Evolutionary conservation across 352 stramenopile species (phyloP), one percentile per base, ranked within the genome.

Genomic region (Phytophthora sojae): DNA sequence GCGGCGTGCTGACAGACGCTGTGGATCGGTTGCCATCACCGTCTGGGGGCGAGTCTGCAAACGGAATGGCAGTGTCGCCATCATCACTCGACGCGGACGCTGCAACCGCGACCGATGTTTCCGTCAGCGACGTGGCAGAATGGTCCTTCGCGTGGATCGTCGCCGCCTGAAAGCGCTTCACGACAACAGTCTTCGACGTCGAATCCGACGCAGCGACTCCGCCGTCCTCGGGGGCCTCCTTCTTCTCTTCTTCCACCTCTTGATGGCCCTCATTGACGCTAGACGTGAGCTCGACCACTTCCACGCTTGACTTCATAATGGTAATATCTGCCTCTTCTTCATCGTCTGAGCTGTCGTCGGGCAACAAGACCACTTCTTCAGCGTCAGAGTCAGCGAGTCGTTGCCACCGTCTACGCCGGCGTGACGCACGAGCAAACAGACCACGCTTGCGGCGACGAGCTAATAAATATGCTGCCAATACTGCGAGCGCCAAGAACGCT

Each of bases 291-390:
- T 76, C 58, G 0, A 64, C 12, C 25, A 45, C 54, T 60, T 82
- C 65, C 14, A 56, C 51, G 47, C 64, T 65, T 1, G 45, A 29
- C 26, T 83, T 64, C 15, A 59, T 54, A 0, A 30, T 9, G 23
- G 4, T 45, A 53, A 26, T n/a, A 26, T 50, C 39, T 23, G 57
- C 45, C 21, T 26, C 49, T 3, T 4, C 66, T 51, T 73, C 65
- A n/a, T 73, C 66, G 44, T 77, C 56, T 35, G 66, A 72, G 53
- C 62, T 70, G 14, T 63, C 61, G n/a, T 73, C 67, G 30, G 71
- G 59, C 23, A 82, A 17, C 26, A 89, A 53, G 44, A 87, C 77
- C 19, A 89, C 81, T 54, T 85, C 79, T 63, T 89, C 81, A 0
- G 64, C 54, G 23, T 85, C 76, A 35, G 57, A 73, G n/a, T 82